phyloP scores from a whole-genome alignment of 2,329 filamentous ascomycete genomes.

The Furcasterigmium furcatum region DNA sequence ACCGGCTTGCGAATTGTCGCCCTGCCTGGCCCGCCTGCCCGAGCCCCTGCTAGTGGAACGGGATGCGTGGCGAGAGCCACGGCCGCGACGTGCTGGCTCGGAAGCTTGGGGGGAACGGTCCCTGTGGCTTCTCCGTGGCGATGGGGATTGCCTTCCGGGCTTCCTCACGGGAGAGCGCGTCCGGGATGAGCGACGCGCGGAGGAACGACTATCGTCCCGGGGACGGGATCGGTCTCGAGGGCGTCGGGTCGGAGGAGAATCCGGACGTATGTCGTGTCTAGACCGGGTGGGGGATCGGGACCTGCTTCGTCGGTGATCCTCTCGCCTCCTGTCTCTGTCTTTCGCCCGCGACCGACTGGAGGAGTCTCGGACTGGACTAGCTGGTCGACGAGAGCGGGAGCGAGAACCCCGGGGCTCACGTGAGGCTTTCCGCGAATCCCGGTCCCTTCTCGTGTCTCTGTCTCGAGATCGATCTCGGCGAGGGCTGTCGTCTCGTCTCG shows the following conservation, averaged over 20 bases:
- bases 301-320: conserved; percentile 9
- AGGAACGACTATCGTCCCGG: conserved; percentile 5
- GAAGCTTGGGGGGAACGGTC: conserved; percentile 3
- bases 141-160: conserved; percentile 3
- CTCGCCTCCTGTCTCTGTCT: conserved; percentile 4
- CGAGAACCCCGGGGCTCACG: background rate
- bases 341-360: conserved; percentile 6
- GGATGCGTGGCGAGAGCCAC: conserved; percentile 6
- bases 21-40: conserved; percentile 5
- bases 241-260: conserved; percentile 5
- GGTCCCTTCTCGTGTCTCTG: conserved; percentile 1
- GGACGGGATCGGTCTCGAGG: conserved; percentile 7
- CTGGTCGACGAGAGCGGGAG: conserved; percentile 6
- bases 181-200: conserved; percentile 1
- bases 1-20: conserved; percentile 5
- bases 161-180: conserved; percentile 5
- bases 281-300: conserved; percentile 10
- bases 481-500: conserved; percentile 8
- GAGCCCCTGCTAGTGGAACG: conserved; percentile 12
- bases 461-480: conserved; percentile 7
- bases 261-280: conserved; percentile 4
- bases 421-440: background rate
- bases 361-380: conserved; percentile 6
- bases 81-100: conserved; percentile 2
- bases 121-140: conserved; percentile 7